Conservation (phyloP, 805 yeast genomes). For the Candida ficus region DNA sequence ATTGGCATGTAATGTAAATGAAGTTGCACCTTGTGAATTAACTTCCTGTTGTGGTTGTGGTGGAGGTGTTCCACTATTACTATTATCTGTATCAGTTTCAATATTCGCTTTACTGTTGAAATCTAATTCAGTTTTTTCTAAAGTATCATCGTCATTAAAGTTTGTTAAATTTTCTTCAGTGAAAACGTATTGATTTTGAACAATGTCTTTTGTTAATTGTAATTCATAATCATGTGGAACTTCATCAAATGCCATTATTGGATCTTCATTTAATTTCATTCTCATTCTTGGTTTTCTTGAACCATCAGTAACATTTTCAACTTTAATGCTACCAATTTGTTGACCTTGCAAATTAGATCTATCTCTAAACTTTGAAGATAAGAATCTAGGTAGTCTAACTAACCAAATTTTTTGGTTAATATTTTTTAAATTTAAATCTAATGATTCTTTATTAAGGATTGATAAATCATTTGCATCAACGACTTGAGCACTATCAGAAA, state of each 20-base stretch:
- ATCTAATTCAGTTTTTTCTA: slow-evolving; percentile 28
- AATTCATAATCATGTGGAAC: slow-evolving; percentile 86
- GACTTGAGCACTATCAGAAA: slow-evolving; percentile 38
- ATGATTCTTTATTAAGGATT: slow-evolving; percentile 50
- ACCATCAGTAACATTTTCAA: slow-evolving; percentile 22
- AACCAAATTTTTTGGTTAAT: slow-evolving; percentile 82
- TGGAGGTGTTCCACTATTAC: not conserved
- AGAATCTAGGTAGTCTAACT: slow-evolving; percentile 81
- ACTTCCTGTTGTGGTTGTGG: not conserved
- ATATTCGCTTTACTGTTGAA: slow-evolving; percentile 5
- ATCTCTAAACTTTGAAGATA: slow-evolving; percentile 77
- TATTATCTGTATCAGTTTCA: not conserved
- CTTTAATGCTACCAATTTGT: slow-evolving; percentile 71
- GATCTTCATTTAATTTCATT: slow-evolving; percentile 45
- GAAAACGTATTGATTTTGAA: slow-evolving; percentile 81
- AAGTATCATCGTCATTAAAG: slow-evolving; percentile 33
- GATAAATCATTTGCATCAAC: slow-evolving; percentile 41
- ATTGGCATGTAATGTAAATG: slow-evolving; percentile 5
- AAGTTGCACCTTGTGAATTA: not conserved
- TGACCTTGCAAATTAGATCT: slow-evolving; percentile 61
- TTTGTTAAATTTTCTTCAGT: slow-evolving; percentile 76
- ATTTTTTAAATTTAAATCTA: slow-evolving; percentile 66
- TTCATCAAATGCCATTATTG: slow-evolving; percentile 26
- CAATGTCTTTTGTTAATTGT: slow-evolving; percentile 69
- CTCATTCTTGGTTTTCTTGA: slow-evolving; percentile 38